Base-by-base conservation (phyloP, 129 eudicot genomes). In the Lactuca sativa region DNA sequence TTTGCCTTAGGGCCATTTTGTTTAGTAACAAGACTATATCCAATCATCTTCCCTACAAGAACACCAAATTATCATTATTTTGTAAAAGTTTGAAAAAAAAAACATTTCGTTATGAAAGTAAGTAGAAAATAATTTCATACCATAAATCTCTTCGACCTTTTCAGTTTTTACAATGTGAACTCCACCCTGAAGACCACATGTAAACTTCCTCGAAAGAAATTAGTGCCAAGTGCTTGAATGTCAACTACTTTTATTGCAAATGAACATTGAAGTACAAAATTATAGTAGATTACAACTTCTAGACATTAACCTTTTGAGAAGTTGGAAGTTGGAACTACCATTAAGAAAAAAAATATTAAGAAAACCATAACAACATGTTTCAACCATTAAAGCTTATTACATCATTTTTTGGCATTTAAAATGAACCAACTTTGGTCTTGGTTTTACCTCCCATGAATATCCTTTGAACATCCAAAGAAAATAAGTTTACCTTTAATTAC, bases 1-100 rank as follows among this genome's bases (percentile, higher is more conserved):
- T 84, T 88, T 92, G 53, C 98, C 98, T 76, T 92, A 11, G 96
- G 80, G 31, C 96, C 98, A 81, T 89, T 88, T 82, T 92, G 98
- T 65, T 88, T 92, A 30, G 98, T 92, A 43, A 92, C 98, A 62
- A 92, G 95, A 76, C 81, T 89, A 81, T 92, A 96, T 13, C 97
- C 97, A 74, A 92, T 87, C 97, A 92, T 92, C 83, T 92, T 86
- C 55, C 91, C 98, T 92, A 85, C 56, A 74, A 91, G 5, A 78
- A 84, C 32, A 64, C 58, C 33, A 71, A 36, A 58, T 17, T 21
- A 34, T 56, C 70, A 64, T 59, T 48, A 7, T 30, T 13, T 52
- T 61, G 41, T 64, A 14, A 48, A 47, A 14, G 59, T 18, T 64
- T 21, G 56, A 65, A 56, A 32, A 54, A 54, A 64, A 4, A 40